Evolutionary conservation across 2,329 filamentous ascomycete genomes (phyloP).

Genomic region (Rhexocercosporidium sp.): DNA sequence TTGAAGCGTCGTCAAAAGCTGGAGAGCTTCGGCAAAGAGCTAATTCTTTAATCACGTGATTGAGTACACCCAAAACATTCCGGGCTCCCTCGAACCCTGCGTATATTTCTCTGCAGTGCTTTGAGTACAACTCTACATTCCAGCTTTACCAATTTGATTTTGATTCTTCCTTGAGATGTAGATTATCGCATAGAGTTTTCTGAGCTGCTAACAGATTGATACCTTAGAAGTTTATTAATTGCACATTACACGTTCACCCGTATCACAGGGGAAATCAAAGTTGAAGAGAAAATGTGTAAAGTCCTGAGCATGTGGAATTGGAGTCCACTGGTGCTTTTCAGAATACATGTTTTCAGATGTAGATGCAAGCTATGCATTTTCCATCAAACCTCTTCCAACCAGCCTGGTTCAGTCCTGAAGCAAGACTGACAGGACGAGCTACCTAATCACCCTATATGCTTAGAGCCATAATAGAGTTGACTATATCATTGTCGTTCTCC

Average conservation of each 20-base stretch:
- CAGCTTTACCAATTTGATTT: no score
- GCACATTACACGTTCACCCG: no score
- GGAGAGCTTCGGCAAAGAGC: constrained; percentile 22
- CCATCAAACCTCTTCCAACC: constrained; percentile 3
- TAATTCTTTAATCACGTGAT: constrained; percentile 32
- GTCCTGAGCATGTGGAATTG: background rate
- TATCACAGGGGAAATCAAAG: background rate
- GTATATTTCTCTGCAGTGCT: no score
- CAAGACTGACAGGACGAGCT: constrained; percentile 16
- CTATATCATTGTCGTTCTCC: constrained; percentile 99
- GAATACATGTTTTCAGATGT: constrained; percentile 14
- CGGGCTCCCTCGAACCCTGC: background rate
- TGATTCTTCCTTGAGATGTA: no score
- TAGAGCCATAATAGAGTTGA: constrained; percentile 99
- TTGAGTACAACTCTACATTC: no score
- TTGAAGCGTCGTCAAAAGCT: constrained; percentile 37
- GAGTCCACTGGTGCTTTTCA: constrained; percentile 11
- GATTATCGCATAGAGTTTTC: no score
- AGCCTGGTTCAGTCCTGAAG: constrained; percentile 1
- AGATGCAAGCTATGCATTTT: constrained; percentile 3
- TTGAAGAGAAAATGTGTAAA: background rate
- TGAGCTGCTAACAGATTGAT: no score
- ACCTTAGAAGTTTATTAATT: no score
- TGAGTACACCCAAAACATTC: background rate
- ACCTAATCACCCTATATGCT: constrained; percentile 65